These are phyloP conservation scores for Fusarium bactridioides DNA, from an alignment of 2,329 filamentous ascomycete genomes.

Conservation along the genomic window DNA sequence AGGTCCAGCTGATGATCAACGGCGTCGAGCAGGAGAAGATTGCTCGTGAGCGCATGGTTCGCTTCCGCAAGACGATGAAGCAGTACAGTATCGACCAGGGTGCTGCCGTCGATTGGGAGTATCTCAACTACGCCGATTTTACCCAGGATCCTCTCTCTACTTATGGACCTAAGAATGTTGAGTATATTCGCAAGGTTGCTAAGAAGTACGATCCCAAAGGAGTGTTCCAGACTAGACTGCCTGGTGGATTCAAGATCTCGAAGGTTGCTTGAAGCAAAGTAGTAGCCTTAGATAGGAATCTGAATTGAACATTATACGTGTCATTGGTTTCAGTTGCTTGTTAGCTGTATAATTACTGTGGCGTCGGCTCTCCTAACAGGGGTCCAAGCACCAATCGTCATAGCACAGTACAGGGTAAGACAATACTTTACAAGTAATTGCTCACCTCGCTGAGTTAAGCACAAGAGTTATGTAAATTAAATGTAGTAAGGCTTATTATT, in stretches of 20 bases:
- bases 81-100: constrained; percentile 1
- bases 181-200: not conserved
- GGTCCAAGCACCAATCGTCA: too few relatives aligned
- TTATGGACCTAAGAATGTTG: not conserved
- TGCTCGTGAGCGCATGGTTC: constrained; percentile 11
- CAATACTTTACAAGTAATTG: not conserved
- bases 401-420: not conserved
- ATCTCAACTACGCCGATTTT: constrained; percentile 17
- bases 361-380: not conserved
- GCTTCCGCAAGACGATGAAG: not conserved
- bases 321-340: too few relatives aligned
- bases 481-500: not conserved
- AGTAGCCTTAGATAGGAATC: not conserved
- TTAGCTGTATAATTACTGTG: not conserved
- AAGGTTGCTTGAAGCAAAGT: not conserved
- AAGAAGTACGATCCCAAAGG: not conserved
- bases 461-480: not conserved
- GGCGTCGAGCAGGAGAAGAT: constrained; percentile 7
- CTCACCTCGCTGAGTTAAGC: rapidly evolving
- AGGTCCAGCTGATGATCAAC: constrained; percentile 7
- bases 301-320: not conserved
- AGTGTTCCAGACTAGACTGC: not conserved
- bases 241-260: constrained; percentile 8
- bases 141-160: constrained; percentile 6
- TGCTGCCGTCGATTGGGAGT: constrained; percentile 5